Evolutionary conservation across 495 filamentous ascomycete species (phyloP).

Genomic region (Thermothielavioides terrestris): DNA sequence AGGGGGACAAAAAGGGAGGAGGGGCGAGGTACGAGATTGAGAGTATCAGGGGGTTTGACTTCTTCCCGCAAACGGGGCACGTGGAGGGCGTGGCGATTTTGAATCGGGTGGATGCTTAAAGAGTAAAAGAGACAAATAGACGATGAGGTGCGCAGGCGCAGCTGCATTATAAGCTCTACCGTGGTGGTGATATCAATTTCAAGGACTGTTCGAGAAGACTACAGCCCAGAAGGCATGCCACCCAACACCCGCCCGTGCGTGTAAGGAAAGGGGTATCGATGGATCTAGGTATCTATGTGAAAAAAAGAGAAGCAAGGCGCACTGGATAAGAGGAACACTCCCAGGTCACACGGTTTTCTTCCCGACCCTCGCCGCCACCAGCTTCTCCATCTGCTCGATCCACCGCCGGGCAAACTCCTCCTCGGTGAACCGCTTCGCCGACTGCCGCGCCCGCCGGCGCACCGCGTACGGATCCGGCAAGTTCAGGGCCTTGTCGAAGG

Average conservation of each 20-base stretch:
- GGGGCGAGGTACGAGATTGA: conserved; percentile 75
- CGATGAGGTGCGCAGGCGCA: too few species aligned
- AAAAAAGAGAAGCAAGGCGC: background rate
- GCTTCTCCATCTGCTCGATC: conserved; percentile 58
- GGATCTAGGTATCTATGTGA: conserved; percentile 11
- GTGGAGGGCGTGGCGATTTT: conserved; percentile 90
- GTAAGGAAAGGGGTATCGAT: conserved; percentile 19
- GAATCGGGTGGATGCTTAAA: conserved; percentile 37
- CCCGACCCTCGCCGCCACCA: conserved; percentile 45
- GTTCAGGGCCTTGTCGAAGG: conserved; percentile 65
- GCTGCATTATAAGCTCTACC: too few species aligned
- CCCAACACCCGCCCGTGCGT: background rate
- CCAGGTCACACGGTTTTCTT: conserved; percentile 6
- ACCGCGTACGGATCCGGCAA: conserved; percentile 58
- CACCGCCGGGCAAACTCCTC: conserved; percentile 72
- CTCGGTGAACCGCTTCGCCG: conserved; percentile 77
- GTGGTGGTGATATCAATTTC: background rate
- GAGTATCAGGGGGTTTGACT: conserved; percentile 88
- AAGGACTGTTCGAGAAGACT: background rate
- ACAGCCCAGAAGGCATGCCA: background rate
- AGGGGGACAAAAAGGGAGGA: conserved; percentile 32
- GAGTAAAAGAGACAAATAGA: too few species aligned
- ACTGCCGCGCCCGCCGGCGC: conserved; percentile 60
- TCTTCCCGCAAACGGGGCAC: conserved; percentile 96
- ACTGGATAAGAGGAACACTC: background rate